These are phyloP conservation scores for Neostapfia colusana DNA, from an alignment of 176 grass and related monocot genomes.

Conservation along the genomic window DNA sequence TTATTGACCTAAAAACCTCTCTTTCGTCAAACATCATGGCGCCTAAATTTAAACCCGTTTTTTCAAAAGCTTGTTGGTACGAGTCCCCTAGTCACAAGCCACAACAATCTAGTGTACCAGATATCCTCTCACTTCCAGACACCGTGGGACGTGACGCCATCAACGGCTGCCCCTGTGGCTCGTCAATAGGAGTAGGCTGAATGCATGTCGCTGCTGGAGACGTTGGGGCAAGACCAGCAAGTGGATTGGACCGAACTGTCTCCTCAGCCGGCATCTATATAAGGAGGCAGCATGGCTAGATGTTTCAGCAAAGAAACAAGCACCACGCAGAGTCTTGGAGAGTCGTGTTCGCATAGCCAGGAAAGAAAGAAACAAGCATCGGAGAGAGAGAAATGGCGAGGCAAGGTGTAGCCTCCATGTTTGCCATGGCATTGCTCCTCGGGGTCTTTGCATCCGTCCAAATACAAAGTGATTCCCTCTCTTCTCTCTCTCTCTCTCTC, in stretches of 20 bases:
- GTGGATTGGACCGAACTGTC: constrained; percentile 39
- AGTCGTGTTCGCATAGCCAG: constrained; percentile 25
- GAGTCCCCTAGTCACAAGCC: constrained; percentile 1
- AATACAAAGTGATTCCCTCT: constrained; percentile 43
- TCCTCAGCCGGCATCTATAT: constrained; percentile 47
- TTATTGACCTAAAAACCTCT: constrained; percentile 35
- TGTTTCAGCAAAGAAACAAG: constrained; percentile 22
- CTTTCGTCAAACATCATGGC: constrained; percentile 37
- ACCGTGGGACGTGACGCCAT: constrained; percentile 36
- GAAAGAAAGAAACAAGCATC: background rate
- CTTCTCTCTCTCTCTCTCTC: constrained; percentile 11
- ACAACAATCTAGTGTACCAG: constrained; percentile 47
- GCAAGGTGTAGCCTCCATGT: constrained; percentile 59
- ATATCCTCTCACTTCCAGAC: constrained; percentile 47
- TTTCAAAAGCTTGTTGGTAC: constrained; percentile 49
- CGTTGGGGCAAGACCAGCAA: constrained; percentile 27
- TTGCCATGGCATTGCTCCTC: constrained; percentile 51
- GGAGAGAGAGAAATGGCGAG: constrained; percentile 40
- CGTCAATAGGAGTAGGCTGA: constrained; percentile 46
- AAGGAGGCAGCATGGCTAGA: constrained; percentile 3
- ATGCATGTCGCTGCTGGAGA: constrained; percentile 30
- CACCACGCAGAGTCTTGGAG: background rate
- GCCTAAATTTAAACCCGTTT: constrained; percentile 9
- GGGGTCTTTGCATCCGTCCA: constrained; percentile 45
- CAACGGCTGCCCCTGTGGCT: constrained; percentile 23